Percentiles rank a stretch among this genome's conserved stretches.
Evolutionary conservation across 805 yeast genomes (phyloP).

Genomic region (Pichia nakasei): DNA sequence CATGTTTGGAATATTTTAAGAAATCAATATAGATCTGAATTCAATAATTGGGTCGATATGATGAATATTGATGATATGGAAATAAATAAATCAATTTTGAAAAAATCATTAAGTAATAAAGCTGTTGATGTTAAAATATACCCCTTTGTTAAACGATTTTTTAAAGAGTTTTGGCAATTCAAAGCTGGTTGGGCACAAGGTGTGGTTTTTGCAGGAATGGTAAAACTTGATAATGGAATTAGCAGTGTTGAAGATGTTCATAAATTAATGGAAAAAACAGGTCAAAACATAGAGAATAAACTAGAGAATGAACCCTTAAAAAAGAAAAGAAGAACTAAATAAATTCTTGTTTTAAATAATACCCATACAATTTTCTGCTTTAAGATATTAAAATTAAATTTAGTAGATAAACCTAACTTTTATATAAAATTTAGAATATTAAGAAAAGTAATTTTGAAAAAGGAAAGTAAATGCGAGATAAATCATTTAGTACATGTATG

Average conservation of each 20-base stretch:
- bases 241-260: slow-evolving; percentile 23
- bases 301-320: background rate
- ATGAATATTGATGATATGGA: slow-evolving; percentile 43
- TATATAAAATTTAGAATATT: background rate
- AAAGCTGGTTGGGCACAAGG: slow-evolving; percentile 99
- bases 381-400: background rate
- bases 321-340: background rate
- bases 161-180: slow-evolving; percentile 64
- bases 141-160: slow-evolving; percentile 28
- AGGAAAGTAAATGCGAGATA: too few relatives aligned
- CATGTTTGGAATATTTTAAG: slow-evolving; percentile 88
- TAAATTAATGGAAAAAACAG: slow-evolving; percentile 2
- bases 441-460: too few relatives aligned
- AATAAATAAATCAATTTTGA: slow-evolving; percentile 1
- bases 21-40: slow-evolving; percentile 52
- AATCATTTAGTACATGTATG: too few relatives aligned
- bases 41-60: slow-evolving; percentile 63
- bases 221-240: slow-evolving; percentile 58
- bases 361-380: too few relatives aligned
- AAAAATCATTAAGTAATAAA: slow-evolving; percentile 8
- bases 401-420: background rate
- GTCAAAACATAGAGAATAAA: background rate
- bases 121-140: slow-evolving; percentile 39
- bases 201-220: slow-evolving; percentile 80
- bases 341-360: too few relatives aligned